These are phyloP conservation scores for Aspergillus indologenus DNA, from an alignment of 495 filamentous ascomycete species.

Conservation along the genomic window DNA sequence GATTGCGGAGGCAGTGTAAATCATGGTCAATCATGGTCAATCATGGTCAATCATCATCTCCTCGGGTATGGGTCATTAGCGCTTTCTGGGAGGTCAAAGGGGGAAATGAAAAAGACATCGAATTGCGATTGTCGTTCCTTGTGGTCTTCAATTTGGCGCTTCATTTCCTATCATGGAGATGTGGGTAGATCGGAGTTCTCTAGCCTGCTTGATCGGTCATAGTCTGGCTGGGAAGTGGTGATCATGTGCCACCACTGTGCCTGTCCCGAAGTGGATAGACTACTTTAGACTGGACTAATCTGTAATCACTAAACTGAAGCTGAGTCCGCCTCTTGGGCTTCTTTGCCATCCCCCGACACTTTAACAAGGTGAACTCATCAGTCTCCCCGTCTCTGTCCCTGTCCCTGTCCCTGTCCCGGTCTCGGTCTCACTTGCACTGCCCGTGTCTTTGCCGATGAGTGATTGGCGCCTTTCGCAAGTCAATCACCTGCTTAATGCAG, in stretches of 20 bases:
- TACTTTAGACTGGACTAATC: too few relatives aligned
- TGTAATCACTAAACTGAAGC: too few relatives aligned
- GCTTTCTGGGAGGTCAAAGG: neutral
- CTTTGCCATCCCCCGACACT: too few relatives aligned
- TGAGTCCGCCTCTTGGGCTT: too few relatives aligned
- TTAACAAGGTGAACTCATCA: too few relatives aligned
- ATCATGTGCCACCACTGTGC: conserved; percentile 1
- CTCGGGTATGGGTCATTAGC: neutral
- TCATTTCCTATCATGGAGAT: too few relatives aligned
- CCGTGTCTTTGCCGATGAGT: neutral
- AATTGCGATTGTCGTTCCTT: conserved; percentile 6
- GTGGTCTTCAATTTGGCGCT: too few relatives aligned
- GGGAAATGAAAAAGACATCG: neutral
- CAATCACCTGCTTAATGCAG: neutral
- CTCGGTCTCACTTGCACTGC: neutral
- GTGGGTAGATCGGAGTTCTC: conserved; percentile 4
- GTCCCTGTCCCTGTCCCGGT: too few relatives aligned
- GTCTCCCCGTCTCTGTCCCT: too few relatives aligned
- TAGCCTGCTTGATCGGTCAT: conserved; percentile 8
- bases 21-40: neutral
- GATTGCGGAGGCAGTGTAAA: conserved; percentile 8
- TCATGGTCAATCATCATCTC: neutral
- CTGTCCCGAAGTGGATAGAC: neutral
- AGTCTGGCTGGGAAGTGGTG: conserved; percentile 9
- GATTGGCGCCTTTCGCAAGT: neutral